Percentiles rank a stretch among this genome's conserved stretches.
These are phyloP conservation scores for Helicostylum pulchrum DNA, from an alignment of 192 early-diverging fungal genomes.

Conservation along the genomic window DNA sequence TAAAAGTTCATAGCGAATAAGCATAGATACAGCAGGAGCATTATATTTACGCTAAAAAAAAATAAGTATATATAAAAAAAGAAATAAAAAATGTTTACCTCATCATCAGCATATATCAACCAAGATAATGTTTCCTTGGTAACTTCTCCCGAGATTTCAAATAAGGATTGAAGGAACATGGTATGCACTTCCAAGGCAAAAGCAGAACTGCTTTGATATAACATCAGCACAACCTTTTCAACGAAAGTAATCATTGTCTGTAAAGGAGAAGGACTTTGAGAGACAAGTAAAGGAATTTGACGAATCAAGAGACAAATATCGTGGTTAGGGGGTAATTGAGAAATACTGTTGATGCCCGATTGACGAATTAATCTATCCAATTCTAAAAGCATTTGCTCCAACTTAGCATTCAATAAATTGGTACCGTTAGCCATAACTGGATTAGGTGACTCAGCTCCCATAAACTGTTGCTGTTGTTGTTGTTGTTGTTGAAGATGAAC, in stretches of 20 bases:
- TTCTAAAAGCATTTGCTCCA: conserved; percentile 49
- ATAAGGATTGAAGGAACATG: conserved; percentile 74
- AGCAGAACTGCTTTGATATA: conserved; percentile 71
- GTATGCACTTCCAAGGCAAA: conserved; percentile 83
- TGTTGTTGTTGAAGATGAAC: background rate
- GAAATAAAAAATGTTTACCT: conserved; percentile 30
- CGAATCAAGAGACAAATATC: conserved; percentile 69
- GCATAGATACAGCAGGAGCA: conserved; percentile 70
- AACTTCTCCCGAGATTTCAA: conserved; percentile 75
- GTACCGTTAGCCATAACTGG: background rate
- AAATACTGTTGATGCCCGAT: conserved; percentile 44
- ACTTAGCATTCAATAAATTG: background rate
- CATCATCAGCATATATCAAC: conserved; percentile 92
- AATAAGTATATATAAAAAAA: background rate
- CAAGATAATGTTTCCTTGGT: conserved; percentile 83
- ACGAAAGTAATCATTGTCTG: conserved; percentile 80
- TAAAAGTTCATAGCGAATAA: conserved; percentile 77
- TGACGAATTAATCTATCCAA: conserved; percentile 71
- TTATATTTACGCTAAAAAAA: conserved; percentile 73
- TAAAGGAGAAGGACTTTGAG: conserved; percentile 63
- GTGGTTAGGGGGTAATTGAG: conserved; percentile 73
- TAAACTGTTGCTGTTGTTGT: conserved; percentile 4
- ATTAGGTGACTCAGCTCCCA: background rate
- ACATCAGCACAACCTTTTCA: conserved; percentile 77
- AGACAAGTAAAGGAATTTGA: conserved; percentile 66